Evolutionary conservation across 768 basidiomycete genomes (phyloP).

Genomic region (Brasilioporus rufonigricans): DNA sequence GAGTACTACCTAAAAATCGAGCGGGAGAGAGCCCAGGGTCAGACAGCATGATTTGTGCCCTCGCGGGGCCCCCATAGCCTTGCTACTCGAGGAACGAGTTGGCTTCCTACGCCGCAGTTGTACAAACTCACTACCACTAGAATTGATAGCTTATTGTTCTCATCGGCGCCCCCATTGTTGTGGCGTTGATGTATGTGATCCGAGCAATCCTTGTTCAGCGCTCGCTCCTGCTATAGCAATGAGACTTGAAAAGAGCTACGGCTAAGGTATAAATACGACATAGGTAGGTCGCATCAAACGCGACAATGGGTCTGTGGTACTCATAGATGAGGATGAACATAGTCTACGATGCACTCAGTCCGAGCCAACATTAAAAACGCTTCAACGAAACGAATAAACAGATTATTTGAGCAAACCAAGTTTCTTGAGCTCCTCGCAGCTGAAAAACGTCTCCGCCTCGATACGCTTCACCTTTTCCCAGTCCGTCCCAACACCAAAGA

Average conservation of each 20-base stretch:
- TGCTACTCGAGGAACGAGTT: background rate
- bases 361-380: constrained; percentile 10
- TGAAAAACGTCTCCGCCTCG: constrained; percentile 63
- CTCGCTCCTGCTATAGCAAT: background rate
- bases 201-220: background rate
- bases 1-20: constrained; percentile 85
- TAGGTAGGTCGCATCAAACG: background rate
- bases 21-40: constrained; percentile 40
- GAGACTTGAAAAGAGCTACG: background rate
- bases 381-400: constrained; percentile 8
- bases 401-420: constrained; percentile 51
- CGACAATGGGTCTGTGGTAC: background rate
- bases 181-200: constrained; percentile 5
- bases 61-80: background rate
- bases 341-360: constrained; percentile 9
- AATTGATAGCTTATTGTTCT: constrained; percentile 12
- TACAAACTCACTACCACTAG: constrained; percentile 11
- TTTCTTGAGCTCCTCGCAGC: constrained; percentile 74
- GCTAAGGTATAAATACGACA: constrained; percentile 31
- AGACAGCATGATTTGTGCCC: constrained; percentile 6
- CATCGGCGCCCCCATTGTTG: constrained; percentile 9
- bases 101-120: constrained; percentile 4
- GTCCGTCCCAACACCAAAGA: constrained; percentile 91
- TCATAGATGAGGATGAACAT: constrained; percentile 6
- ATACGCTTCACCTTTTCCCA: constrained; percentile 85